A percentile compares a stretch with the other conserved stretches of the same genome.
phyloP scores from a whole-genome alignment of 1,139 yeast species.

The Saccharomycopsis hybrid region DNA sequence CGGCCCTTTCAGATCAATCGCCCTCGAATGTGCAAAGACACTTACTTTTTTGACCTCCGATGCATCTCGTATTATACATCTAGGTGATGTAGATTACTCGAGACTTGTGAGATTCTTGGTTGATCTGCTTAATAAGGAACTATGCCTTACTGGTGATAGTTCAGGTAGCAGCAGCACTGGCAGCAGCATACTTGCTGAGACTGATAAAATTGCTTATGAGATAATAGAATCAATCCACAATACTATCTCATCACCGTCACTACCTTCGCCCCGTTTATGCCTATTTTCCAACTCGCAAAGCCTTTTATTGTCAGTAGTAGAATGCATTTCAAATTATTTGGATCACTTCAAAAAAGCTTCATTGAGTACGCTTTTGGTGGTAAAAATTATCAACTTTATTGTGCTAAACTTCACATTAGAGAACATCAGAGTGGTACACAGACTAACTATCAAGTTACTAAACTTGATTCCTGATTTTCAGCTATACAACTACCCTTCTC shows the following conservation, averaged over 20 bases:
- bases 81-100: slow-evolving; percentile 7
- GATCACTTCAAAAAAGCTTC: not conserved
- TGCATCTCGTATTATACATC: not conserved
- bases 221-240: slow-evolving; percentile 3
- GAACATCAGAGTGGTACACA: not conserved
- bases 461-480: not conserved
- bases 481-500: slow-evolving; percentile 5
- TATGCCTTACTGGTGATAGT: not conserved
- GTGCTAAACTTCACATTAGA: slow-evolving; percentile 7
- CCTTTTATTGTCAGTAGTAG: slow-evolving; percentile 2
- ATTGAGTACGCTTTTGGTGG: not conserved
- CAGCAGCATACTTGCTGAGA: too few relatives aligned
- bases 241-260: slow-evolving; percentile 3
- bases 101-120: slow-evolving; percentile 3
- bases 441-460: not conserved
- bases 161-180: too few relatives aligned
- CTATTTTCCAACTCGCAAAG: slow-evolving; percentile 3
- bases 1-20: too few relatives aligned
- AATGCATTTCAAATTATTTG: slow-evolving; percentile 1
- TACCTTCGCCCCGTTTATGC: slow-evolving; percentile 7
- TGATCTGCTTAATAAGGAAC: not conserved
- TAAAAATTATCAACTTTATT: slow-evolving; percentile 8
- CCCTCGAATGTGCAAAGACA: slow-evolving; percentile 7
- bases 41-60: slow-evolving; percentile 4
- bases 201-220: not conserved